Evolutionary conservation across 768 basidiomycete species (phyloP).

Genomic region (Russula lepida): DNA sequence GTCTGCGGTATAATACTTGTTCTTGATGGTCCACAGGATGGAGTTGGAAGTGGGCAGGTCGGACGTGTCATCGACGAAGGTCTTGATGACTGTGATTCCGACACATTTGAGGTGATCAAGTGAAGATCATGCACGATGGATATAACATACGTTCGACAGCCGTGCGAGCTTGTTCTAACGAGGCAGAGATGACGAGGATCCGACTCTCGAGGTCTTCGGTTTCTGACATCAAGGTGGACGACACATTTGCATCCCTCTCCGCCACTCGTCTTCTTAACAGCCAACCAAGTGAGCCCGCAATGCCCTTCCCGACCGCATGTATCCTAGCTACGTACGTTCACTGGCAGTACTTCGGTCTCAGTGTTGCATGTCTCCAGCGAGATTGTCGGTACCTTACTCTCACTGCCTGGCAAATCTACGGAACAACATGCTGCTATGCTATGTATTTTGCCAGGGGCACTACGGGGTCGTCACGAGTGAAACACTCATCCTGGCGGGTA

Average conservation of each 20-base stretch:
- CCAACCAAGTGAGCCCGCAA: neutral
- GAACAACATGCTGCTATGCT: no score
- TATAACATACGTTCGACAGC: constrained; percentile 26
- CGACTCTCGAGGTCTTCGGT: constrained; percentile 5
- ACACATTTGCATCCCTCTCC: neutral
- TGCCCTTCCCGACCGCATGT: no score
- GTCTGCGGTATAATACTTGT: constrained; percentile 74
- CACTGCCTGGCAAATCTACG: no score
- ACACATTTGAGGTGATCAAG: neutral
- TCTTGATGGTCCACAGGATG: constrained; percentile 67
- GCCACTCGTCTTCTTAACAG: neutral
- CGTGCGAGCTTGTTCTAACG: constrained; percentile 21
- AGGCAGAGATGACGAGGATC: constrained; percentile 25
- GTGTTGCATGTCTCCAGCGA: no score
- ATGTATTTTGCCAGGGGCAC: no score
- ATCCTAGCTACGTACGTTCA: no score
- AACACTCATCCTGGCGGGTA: no score
- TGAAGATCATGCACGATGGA: neutral
- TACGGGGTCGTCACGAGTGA: no score
- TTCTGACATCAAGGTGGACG: neutral
- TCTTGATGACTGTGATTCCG: constrained; percentile 24
- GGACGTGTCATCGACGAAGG: constrained; percentile 15
- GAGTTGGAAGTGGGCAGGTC: constrained; percentile 2
- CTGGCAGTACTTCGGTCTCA: no score
- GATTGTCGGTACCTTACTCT: neutral